A percentile compares a stretch with the other conserved stretches of the same genome.
Conservation (phyloP, 164 flowering plant species). For the Akebia trifoliata region DNA sequence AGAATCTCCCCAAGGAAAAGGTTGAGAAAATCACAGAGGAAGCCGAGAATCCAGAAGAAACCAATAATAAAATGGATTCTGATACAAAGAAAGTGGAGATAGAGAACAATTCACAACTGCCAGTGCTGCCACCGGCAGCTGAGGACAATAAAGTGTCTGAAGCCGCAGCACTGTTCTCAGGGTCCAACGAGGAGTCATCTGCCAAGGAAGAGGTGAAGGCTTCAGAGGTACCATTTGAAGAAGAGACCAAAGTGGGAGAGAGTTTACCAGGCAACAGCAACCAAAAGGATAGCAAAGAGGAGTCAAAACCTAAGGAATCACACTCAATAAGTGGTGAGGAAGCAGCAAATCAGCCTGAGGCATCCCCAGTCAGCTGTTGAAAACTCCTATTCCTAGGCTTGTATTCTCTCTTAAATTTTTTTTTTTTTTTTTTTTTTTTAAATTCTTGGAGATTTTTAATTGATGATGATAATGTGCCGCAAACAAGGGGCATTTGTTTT, state of each 20-base stretch:
- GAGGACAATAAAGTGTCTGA: slow-evolving; percentile 11
- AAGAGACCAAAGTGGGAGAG: slow-evolving; percentile 6
- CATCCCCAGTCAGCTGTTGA: slow-evolving; percentile 22
- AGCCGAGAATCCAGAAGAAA: slow-evolving; percentile 9
- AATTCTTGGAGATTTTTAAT: slow-evolving; percentile 10
- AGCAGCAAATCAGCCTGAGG: slow-evolving; percentile 20
- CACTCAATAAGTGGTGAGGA: slow-evolving; percentile 9
- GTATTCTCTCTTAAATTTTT: slow-evolving; percentile 1
- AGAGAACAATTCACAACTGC: not conserved
- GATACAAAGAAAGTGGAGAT: not conserved
- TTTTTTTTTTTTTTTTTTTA: not conserved
- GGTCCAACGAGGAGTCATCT: not conserved
- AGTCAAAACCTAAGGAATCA: slow-evolving; percentile 1
- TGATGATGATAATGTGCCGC: slow-evolving; percentile 2
- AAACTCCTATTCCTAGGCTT: slow-evolving; percentile 2
- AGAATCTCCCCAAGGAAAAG: slow-evolving; percentile 3
- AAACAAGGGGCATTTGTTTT: too few species aligned
- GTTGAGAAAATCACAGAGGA: not conserved
- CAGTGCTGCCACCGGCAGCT: not conserved
- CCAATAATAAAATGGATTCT: slow-evolving; percentile 1
- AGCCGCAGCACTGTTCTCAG: slow-evolving; percentile 5
- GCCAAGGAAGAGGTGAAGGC: slow-evolving; percentile 1
- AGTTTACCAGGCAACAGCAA: slow-evolving; percentile 7
- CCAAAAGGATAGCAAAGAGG: slow-evolving; percentile 9
- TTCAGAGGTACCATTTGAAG: not conserved